These are phyloP conservation scores for Mucor lusitanicus DNA, from an alignment of 371 early-diverging fungal species.

Conservation along the genomic window DNA sequence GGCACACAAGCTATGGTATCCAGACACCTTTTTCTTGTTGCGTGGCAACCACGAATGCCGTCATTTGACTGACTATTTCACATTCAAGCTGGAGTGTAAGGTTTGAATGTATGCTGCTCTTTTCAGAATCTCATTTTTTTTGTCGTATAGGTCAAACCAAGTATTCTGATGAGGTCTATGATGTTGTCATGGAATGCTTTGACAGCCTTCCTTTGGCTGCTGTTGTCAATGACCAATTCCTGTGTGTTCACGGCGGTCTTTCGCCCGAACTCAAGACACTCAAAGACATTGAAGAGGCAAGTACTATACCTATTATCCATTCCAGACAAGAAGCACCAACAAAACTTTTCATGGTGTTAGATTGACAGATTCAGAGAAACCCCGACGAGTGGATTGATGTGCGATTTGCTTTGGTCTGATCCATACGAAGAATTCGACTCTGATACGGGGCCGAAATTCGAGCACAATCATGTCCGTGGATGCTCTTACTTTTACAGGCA, in stretches of 20 bases:
- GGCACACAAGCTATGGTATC: slow-evolving; percentile 92
- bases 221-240: slow-evolving; percentile 94
- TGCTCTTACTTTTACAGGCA: slow-evolving; percentile 94
- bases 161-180: slow-evolving; percentile 92
- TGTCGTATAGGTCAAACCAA: slow-evolving; percentile 81
- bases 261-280: slow-evolving; percentile 92
- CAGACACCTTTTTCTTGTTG: slow-evolving; percentile 86
- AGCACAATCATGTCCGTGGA: slow-evolving; percentile 93
- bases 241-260: slow-evolving; percentile 99
- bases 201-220: slow-evolving; percentile 95
- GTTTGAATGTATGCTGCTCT: not conserved
- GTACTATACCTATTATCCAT: not conserved
- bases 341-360: slow-evolving; percentile 30
- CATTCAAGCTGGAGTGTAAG: slow-evolving; percentile 96
- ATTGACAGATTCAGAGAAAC: slow-evolving; percentile 95
- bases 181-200: slow-evolving; percentile 89
- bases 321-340: not conserved
- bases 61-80: slow-evolving; percentile 97
- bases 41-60: slow-evolving; percentile 99
- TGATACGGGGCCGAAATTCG: slow-evolving; percentile 80
- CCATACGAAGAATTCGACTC: slow-evolving; percentile 94
- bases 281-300: slow-evolving; percentile 79
- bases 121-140: slow-evolving; percentile 4
- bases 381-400: slow-evolving; percentile 94
- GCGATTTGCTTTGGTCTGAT: slow-evolving; percentile 98